Evolutionary conservation across 2,329 filamentous ascomycete species (phyloP).

Genomic region (Aciculosporium take): DNA sequence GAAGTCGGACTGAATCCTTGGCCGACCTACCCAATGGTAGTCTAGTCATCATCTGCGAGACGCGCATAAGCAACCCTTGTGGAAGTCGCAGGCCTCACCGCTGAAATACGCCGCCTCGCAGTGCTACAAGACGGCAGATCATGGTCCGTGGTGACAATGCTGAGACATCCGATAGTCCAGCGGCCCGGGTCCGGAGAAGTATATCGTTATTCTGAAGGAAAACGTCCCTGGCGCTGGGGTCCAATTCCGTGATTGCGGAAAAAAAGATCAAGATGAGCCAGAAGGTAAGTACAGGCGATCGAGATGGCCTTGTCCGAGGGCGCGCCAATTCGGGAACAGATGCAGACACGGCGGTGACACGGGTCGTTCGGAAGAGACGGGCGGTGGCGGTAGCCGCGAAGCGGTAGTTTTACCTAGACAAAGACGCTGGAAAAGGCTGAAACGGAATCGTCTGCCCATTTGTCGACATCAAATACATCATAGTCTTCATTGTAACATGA

Average conservation of each 20-base stretch:
- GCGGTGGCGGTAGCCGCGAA: constrained; percentile 12
- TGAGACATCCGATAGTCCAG: constrained; percentile 34
- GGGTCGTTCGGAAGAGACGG: constrained; percentile 17
- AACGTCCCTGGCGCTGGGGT: constrained; percentile 49
- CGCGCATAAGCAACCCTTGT: background rate
- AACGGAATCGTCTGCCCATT: background rate
- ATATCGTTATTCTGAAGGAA: constrained; percentile 40
- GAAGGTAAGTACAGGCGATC: constrained; percentile 37
- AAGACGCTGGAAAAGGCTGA: background rate
- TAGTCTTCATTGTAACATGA: no score
- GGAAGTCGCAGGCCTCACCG: no score
- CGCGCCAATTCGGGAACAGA: constrained; percentile 28
- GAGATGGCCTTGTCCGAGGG: constrained; percentile 41
- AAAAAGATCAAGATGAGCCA: constrained; percentile 58
- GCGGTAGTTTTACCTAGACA: background rate
- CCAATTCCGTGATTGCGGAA: constrained; percentile 34
- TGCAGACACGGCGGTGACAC: constrained; percentile 16
- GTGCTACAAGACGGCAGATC: constrained; percentile 42
- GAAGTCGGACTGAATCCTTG: background rate
- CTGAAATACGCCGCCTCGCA: constrained; percentile 56
- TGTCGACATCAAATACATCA: no score
- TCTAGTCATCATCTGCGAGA: background rate
- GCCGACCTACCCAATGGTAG: no score
- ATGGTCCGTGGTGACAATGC: constrained; percentile 34
- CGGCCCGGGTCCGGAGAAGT: constrained; percentile 38